These are phyloP conservation scores for Macrocystidia cucumis DNA, from an alignment of 1,284 basidiomycete species.

Conservation along the genomic window DNA sequence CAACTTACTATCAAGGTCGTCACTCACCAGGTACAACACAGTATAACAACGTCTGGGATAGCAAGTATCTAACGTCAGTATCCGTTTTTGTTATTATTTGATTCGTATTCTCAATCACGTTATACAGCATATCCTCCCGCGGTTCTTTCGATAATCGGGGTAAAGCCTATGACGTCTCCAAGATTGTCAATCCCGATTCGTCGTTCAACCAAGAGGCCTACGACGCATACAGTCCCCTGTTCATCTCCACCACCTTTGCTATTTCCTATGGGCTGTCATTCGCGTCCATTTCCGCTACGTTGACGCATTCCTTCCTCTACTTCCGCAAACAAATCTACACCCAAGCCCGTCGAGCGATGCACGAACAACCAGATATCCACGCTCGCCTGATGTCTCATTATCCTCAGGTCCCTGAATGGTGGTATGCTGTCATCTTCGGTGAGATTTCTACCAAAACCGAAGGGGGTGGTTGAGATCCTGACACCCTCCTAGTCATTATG, in stretches of 20 bases:
- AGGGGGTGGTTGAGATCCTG: neutral
- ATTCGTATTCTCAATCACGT: constrained; percentile 3
- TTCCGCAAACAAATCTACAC: constrained; percentile 75
- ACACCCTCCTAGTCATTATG: constrained; percentile 25
- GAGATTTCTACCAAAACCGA: constrained; percentile 11
- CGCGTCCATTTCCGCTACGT: constrained; percentile 49
- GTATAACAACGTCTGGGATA: constrained; percentile 46
- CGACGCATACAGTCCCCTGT: constrained; percentile 50
- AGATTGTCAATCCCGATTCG: constrained; percentile 42
- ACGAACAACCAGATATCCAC: constrained; percentile 83
- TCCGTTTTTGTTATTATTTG: neutral
- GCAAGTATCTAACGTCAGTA: constrained; percentile 41
- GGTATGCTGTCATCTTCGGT: constrained; percentile 48
- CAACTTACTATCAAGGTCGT: neutral
- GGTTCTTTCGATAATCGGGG: constrained; percentile 53
- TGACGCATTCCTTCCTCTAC: constrained; percentile 77
- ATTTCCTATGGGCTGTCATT: constrained; percentile 59
- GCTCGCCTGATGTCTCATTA: constrained; percentile 78
- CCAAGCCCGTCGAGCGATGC: constrained; percentile 52
- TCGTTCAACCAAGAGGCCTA: constrained; percentile 47
- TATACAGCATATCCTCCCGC: constrained; percentile 43
- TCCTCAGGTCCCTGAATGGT: constrained; percentile 72
- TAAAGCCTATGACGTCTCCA: constrained; percentile 44
- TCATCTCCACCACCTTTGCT: constrained; percentile 63
- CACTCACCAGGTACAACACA: constrained; percentile 13